Percentiles rank a stretch among this genome's conserved stretches.
Evolutionary conservation across 345 rosid genomes (phyloP).

Genomic region (Lagerstroemia speciosa): DNA sequence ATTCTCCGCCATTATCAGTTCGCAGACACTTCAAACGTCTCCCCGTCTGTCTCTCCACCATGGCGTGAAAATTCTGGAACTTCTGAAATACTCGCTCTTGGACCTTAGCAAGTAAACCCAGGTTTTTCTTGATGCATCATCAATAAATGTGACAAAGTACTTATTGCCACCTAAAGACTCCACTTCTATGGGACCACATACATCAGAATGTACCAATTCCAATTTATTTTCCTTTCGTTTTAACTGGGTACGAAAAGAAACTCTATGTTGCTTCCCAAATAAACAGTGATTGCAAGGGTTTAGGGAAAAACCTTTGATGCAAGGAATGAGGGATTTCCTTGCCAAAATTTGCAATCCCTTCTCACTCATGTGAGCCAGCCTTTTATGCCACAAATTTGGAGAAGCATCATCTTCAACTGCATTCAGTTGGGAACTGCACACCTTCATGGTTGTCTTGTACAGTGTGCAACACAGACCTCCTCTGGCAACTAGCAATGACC

Average conservation of each 20-base stretch:
- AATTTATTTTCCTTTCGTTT: not conserved
- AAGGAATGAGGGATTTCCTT: not conserved
- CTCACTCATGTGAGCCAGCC: too few relatives aligned
- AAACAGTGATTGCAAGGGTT: not conserved
- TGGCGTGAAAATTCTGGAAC: not conserved
- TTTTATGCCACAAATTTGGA: not conserved
- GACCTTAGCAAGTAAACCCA: not conserved
- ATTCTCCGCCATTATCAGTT: too few relatives aligned
- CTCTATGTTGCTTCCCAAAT: not conserved
- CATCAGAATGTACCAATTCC: not conserved
- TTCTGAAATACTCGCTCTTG: not conserved
- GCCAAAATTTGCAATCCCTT: not conserved
- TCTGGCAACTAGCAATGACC: not conserved
- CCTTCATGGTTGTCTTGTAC: not conserved
- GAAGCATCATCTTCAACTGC: not conserved
- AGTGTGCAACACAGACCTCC: too few relatives aligned
- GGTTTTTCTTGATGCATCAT: too few relatives aligned
- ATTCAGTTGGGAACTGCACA: not conserved
- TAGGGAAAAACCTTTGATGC: not conserved
- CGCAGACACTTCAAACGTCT: not conserved
- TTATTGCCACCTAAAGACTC: too few relatives aligned
- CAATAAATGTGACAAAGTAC: too few relatives aligned
- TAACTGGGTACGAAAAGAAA: not conserved
- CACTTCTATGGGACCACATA: too few relatives aligned
- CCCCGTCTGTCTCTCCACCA: not conserved